These are phyloP conservation scores for Rhizopogon vinicolor DNA, from an alignment of 768 basidiomycete species.

Conservation along the genomic window DNA sequence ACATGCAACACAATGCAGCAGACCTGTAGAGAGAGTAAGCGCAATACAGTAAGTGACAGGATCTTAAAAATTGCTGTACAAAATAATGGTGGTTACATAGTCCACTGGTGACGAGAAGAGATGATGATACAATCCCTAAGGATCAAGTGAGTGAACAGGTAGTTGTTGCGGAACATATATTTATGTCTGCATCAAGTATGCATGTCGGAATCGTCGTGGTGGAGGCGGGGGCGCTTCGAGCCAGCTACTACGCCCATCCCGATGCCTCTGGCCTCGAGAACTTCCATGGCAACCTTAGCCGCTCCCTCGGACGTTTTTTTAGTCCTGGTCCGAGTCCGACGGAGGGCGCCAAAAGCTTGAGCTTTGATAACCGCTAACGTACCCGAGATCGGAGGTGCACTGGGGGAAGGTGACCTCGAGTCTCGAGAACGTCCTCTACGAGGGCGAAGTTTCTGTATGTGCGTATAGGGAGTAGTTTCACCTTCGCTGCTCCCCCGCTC, in stretches of 20 bases:
- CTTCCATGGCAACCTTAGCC: conserved; percentile 72
- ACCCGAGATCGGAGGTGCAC: conserved; percentile 54
- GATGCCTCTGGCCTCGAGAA: conserved; percentile 78
- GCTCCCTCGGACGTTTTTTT: conserved; percentile 71
- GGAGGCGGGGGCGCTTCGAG: conserved; percentile 41
- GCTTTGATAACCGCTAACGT: conserved; percentile 90
- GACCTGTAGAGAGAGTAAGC: conserved; percentile 23
- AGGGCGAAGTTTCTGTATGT: conserved; percentile 38
- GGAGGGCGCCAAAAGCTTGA: conserved; percentile 81
- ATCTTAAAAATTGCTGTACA: conserved; percentile 24
- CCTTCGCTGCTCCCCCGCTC: conserved; percentile 56
- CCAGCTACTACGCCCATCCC: conserved; percentile 39
- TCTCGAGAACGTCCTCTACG: conserved; percentile 46
- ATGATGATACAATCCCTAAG: background rate
- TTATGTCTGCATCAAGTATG: conserved; percentile 21
- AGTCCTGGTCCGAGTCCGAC: conserved; percentile 69
- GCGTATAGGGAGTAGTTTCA: conserved; percentile 40
- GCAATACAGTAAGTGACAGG: conserved; percentile 23
- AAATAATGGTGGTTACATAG: conserved; percentile 14
- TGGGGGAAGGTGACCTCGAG: conserved; percentile 44
- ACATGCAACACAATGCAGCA: conserved; percentile 33
- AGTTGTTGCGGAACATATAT: background rate
- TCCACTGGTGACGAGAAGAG: conserved; percentile 10
- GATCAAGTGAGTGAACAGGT: conserved; percentile 1
- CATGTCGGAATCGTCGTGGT: conserved; percentile 48